These are phyloP conservation scores for Butyriboletus loyo DNA, from an alignment of 768 basidiomycete species.

Conservation along the genomic window DNA sequence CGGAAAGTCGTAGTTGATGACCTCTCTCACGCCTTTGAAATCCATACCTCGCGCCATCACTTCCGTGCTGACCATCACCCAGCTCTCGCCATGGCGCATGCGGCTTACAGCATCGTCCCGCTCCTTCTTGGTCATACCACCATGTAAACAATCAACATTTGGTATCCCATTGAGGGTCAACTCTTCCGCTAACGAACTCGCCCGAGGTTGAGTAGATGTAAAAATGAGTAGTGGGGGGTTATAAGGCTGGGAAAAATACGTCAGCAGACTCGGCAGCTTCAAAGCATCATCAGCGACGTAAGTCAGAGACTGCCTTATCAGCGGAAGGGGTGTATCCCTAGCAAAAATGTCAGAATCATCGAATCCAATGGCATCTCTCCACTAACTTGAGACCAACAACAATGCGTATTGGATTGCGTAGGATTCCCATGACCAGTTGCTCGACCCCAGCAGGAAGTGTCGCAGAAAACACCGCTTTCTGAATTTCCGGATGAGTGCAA, in stretches of 20 bases:
- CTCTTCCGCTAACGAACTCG: slow-evolving; percentile 76
- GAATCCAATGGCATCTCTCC: background rate
- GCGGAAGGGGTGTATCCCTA: slow-evolving; percentile 91
- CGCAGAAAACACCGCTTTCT: slow-evolving; percentile 92
- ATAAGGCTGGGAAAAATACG: slow-evolving; percentile 77
- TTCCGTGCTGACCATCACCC: slow-evolving; percentile 96
- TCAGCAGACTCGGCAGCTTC: slow-evolving; percentile 86
- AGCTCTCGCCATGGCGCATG: slow-evolving; percentile 87
- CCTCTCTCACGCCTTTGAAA: slow-evolving; percentile 90
- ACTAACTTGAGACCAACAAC: slow-evolving; percentile 95
- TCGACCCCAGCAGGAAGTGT: slow-evolving; percentile 90
- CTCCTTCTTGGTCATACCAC: slow-evolving; percentile 83
- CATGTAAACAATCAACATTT: slow-evolving; percentile 89
- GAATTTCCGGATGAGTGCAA: slow-evolving; percentile 64
- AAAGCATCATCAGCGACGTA: slow-evolving; percentile 93
- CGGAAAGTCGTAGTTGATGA: slow-evolving; percentile 97
- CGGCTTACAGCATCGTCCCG: slow-evolving; percentile 80
- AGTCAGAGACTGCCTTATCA: slow-evolving; percentile 83
- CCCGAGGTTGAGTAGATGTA: slow-evolving; percentile 84
- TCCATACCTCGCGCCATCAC: slow-evolving; percentile 99
- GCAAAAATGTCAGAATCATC: slow-evolving; percentile 9
- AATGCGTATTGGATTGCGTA: slow-evolving; percentile 83
- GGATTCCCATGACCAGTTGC: slow-evolving; percentile 80
- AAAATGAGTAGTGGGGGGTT: slow-evolving; percentile 92
- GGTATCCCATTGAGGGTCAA: slow-evolving; percentile 73